Base-by-base conservation (phyloP, 129 eudicot genomes). In the Centella asiatica region DNA sequence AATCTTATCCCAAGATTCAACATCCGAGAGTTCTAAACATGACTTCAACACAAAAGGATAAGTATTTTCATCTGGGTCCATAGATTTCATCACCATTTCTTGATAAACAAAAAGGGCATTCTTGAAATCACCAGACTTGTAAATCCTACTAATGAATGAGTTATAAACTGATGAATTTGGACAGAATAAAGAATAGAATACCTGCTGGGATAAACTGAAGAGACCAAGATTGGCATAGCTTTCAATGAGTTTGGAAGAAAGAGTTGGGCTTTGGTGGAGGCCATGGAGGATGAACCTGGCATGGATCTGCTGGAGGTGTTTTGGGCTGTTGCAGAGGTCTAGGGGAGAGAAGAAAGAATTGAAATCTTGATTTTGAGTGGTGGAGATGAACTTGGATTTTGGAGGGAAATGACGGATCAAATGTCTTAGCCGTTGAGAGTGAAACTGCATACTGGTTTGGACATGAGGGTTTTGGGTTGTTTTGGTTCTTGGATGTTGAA, bases 241-340 rank as follows among this genome's bases (percentile, higher is more conserved):
- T 39, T 72, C 61, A 37, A 72, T 60, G 67, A 65, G 77, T 49
- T 57, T 58, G 51, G 62, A 72, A 39, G 46, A 57, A 27, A 72
- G 77, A 18, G 66, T 12, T 18, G 77, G 48, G 68, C 66, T 72
- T 58, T 65, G 67, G 33, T 57, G 47, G 26, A 25, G 77, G 67
- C 77, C 72, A 49, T 65, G 71, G 45, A 65, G 77, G 68, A 72
- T 48, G 53, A 34, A 66, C 44, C 72, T 56, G 19, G 77, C 72
- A 72, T 72, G 77, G 67, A 65, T 26, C 66, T 72, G 72, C 37
- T 46, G 52, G 72, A 72, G 77, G 31, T 65, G 72, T 0, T 37
- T 65, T 42, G 77, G 77, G 58, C 47, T 47, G 26, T 57, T 65
- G 68, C 72, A 66, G 63, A 72, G 77, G 31, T 36, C 48, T 34